Evolutionary conservation across 1,139 yeast species (phyloP).

Genomic region (Debaryomycetaceae sp.): DNA sequence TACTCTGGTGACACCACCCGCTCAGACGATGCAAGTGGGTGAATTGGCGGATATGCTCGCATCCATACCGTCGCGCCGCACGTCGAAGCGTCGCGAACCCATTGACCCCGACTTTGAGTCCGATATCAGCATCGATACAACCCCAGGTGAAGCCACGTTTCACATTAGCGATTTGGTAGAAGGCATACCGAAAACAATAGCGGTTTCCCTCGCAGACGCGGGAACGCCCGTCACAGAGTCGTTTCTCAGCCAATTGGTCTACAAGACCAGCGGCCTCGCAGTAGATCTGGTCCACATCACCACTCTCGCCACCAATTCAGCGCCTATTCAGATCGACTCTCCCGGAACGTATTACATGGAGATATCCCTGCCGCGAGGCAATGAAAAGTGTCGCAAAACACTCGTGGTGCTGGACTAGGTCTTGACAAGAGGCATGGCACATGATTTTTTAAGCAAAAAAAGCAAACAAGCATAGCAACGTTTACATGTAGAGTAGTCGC

Average conservation of each 20-base stretch:
- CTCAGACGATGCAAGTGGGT: constrained; percentile 25
- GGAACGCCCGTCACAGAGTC: constrained; percentile 11
- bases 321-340: constrained; percentile 12
- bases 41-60: constrained; percentile 29
- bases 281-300: constrained; percentile 18
- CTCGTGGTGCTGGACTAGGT: constrained; percentile 4
- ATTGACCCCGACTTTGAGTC: not conserved
- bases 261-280: constrained; percentile 20
- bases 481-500: too few species aligned
- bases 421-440: too few species aligned
- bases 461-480: too few species aligned
- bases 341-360: constrained; percentile 23
- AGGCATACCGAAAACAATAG: constrained; percentile 18
- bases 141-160: constrained; percentile 9
- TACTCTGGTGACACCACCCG: constrained; percentile 4
- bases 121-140: constrained; percentile 4
- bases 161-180: constrained; percentile 22
- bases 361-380: constrained; percentile 16
- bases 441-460: too few species aligned
- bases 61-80: constrained; percentile 12
- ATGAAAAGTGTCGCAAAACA: constrained; percentile 9
- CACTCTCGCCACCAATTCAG: constrained; percentile 5
- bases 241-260: constrained; percentile 13
- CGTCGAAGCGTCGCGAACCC: too few species aligned
- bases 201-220: constrained; percentile 7